phyloP scores from a whole-genome alignment of 75 land plant species.

The Selaginella tamariscina region DNA sequence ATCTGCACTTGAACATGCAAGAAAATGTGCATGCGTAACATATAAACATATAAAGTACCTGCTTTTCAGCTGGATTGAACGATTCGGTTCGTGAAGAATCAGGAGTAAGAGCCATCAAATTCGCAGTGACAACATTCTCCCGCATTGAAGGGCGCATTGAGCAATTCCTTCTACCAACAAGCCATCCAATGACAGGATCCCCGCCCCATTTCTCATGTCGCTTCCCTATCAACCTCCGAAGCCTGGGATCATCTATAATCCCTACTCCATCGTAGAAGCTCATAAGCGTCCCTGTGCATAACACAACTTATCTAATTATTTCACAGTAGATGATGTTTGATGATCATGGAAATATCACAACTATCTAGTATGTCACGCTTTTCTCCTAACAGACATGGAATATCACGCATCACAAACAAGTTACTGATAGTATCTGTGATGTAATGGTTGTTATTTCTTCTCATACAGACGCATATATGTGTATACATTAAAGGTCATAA shows the following conservation, averaged over 20 bases:
- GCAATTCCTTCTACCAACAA: slow-evolving; percentile 48
- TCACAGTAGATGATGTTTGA: no score
- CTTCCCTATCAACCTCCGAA: slow-evolving; percentile 20
- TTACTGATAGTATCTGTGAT: no score
- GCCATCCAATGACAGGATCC: slow-evolving; percentile 52
- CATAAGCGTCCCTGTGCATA: slow-evolving; percentile 17
- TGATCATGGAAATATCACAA: no score
- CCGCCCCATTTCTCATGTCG: slow-evolving; percentile 17
- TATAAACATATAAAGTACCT: neutral
- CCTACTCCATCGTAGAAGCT: slow-evolving; percentile 51
- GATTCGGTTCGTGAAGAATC: neutral
- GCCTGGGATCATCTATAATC: slow-evolving; percentile 18
- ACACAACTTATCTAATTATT: no score
- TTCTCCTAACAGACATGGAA: no score
- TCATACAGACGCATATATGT: no score
- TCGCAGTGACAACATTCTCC: slow-evolving; percentile 45
- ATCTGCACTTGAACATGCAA: no score
- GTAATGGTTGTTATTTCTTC: no score
- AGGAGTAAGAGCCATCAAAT: neutral
- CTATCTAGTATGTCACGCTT: no score
- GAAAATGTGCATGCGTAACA: no score
- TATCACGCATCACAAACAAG: no score
- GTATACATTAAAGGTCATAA: no score
- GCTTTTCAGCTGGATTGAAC: neutral
- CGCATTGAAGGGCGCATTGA: slow-evolving; percentile 67